These are phyloP conservation scores for Cicer yamashitae DNA, from an alignment of 306 rosid genomes.

Conservation along the genomic window DNA sequence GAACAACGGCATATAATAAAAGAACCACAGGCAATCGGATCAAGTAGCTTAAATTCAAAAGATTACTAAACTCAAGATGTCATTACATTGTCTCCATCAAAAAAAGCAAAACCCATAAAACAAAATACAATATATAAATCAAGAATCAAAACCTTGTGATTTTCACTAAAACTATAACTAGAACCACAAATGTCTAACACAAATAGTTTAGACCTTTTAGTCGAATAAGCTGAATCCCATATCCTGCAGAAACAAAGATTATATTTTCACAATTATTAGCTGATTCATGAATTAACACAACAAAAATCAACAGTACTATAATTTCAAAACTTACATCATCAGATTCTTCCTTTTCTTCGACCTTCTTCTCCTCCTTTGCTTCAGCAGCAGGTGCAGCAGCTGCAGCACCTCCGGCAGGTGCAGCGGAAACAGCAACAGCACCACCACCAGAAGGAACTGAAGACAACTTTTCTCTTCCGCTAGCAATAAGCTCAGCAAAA, in stretches of 20 bases:
- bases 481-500: conserved; percentile 66
- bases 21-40: too few species aligned
- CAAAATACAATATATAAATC: too few species aligned
- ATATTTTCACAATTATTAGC: background rate
- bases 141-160: conserved; percentile 16
- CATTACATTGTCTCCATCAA: too few species aligned
- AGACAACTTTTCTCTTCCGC: conserved; percentile 74
- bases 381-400: conserved; percentile 63
- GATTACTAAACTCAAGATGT: too few species aligned
- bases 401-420: conserved; percentile 52
- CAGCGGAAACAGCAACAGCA: conserved; percentile 58
- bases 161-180: conserved; percentile 41
- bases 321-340: conserved; percentile 65
- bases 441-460: conserved; percentile 72
- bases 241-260: conserved; percentile 56
- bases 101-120: too few species aligned
- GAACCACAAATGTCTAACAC: conserved; percentile 37
- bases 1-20: too few species aligned
- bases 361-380: conserved; percentile 79
- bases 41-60: too few species aligned
- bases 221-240: conserved; percentile 82
- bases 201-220: conserved; percentile 37
- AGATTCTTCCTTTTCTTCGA: conserved; percentile 75
- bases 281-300: background rate
- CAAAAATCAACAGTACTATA: background rate